A percentile compares a stretch with the other conserved stretches of the same genome.
These are phyloP conservation scores for Rubroshorea leprosula DNA, from an alignment of 345 rosid genomes.

Conservation along the genomic window DNA sequence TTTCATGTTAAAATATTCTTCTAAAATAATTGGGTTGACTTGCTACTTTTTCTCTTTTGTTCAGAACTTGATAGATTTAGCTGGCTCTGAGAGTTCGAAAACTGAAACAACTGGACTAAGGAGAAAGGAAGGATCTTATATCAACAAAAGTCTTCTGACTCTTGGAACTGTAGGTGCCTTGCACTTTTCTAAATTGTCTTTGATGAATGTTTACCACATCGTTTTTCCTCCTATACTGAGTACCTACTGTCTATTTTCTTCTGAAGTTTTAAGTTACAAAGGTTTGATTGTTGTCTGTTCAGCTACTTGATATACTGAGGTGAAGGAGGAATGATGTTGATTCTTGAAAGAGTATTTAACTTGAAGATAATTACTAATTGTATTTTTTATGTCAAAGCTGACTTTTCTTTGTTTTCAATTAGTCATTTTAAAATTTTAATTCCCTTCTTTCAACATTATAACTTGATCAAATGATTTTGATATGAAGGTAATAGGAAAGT, in stretches of 20 bases:
- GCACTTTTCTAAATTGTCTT: no score
- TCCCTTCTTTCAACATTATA: constrained; percentile 9
- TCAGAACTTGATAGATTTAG: constrained; percentile 97
- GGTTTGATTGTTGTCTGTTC: no score
- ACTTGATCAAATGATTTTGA: constrained; percentile 18
- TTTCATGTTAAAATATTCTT: constrained; percentile 11
- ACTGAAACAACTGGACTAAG: constrained; percentile 97
- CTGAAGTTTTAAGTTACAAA: no score
- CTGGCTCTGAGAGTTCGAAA: constrained; percentile 99
- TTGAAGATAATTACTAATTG: no score
- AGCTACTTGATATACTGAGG: no score
- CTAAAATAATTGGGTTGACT: constrained; percentile 8
- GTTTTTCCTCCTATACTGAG: neutral
- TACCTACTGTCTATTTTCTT: neutral
- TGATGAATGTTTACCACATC: neutral
- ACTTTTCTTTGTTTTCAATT: neutral
- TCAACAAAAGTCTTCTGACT: constrained; percentile 98
- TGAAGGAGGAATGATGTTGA: no score
- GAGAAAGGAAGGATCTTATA: constrained; percentile 98
- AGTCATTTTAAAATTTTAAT: neutral
- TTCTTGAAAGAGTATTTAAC: no score
- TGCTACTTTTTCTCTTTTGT: constrained; percentile 17
- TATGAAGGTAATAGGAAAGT: constrained; percentile 91
- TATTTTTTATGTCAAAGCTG: no score
- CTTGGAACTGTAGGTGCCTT: constrained; percentile 93